Base-by-base conservation (phyloP, 139 green algal species). In the Chlorella sp. region DNA sequence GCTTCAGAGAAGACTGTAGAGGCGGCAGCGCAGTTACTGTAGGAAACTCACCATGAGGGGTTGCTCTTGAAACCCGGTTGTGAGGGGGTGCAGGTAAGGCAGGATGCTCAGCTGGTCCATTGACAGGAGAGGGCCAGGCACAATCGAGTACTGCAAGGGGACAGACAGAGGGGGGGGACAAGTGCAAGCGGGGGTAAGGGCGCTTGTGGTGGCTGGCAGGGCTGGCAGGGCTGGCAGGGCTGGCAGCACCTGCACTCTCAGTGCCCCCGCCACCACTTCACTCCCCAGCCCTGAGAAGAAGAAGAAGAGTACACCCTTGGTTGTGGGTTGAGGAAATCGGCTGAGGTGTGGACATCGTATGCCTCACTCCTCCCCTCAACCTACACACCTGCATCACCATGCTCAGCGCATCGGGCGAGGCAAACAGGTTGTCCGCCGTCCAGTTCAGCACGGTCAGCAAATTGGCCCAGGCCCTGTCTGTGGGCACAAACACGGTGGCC, bases 11-110 rank as follows among this genome's bases (percentile, higher is more conserved):
- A 28, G 32, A 36, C 32, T 77, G 26, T 2, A 77, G 60, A 26
- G 15, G 12, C n/a, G 24, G 73, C 73, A 53, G 75, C 75, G 14
- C 64, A n/a, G n/a, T n/a, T n/a, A 2, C 64, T 71, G 73, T 14
- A 79, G 73, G n/a, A 4, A 0, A 2, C 78, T 24, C 82, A 76
- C 82, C 82, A 57, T 86, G 19, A 86, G 34, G 60, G 82, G 82
- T 57, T 86, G 82, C 18, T 22, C 21, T 3, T 57, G 1, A 16
- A 37, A 76, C 14, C 40, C 7, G 18, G 82, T 86, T 36, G 82
- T 30, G 28, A 86, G 82, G 57, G 30, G 82, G 34, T 34, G n/a
- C 32, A 86, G 82, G 82, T 86, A 86, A 16, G 57, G 57, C 57
- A 86, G n/a, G 42, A 21, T 15, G 11, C 28, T 42, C 34, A 86